Percentiles rank a stretch among this genome's conserved stretches.
These are phyloP conservation scores for Chaetomiaceae sp. DNA, from an alignment of 2,329 filamentous ascomycete genomes.

Conservation along the genomic window DNA sequence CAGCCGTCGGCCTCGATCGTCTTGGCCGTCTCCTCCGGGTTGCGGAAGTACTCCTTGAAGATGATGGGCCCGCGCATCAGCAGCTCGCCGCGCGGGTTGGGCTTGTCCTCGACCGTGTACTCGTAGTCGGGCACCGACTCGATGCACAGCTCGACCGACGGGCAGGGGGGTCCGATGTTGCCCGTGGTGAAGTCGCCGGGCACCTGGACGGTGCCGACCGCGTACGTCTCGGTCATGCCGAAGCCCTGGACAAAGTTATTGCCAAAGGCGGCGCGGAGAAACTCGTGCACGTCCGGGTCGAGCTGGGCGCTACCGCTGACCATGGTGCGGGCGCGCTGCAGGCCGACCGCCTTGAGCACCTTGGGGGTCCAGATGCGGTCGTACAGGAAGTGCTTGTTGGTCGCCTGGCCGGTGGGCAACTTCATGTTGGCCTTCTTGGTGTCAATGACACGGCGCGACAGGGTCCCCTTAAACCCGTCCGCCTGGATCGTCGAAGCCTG, in stretches of 20 bases:
- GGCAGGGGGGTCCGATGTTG: slow-evolving; percentile 72
- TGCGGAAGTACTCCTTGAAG: slow-evolving; percentile 87
- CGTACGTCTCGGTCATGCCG: slow-evolving; percentile 91
- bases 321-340: slow-evolving; percentile 69
- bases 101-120: slow-evolving; percentile 82
- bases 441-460: slow-evolving; percentile 74
- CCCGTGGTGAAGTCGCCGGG: slow-evolving; percentile 68
- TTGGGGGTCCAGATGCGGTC: slow-evolving; percentile 90
- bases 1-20: slow-evolving; percentile 82
- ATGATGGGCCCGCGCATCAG: slow-evolving; percentile 74
- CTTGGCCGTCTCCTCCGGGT: slow-evolving; percentile 80
- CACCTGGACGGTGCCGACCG: slow-evolving; percentile 66
- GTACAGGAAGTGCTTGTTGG: slow-evolving; percentile 72
- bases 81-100: slow-evolving; percentile 84
- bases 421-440: slow-evolving; percentile 78
- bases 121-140: slow-evolving; percentile 91
- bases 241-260: slow-evolving; percentile 83
- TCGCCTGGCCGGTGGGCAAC: slow-evolving; percentile 66
- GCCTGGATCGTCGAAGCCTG: slow-evolving; percentile 74
- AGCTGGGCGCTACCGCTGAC: slow-evolving; percentile 87
- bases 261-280: slow-evolving; percentile 78
- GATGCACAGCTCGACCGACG: slow-evolving; percentile 70
- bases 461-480: slow-evolving; percentile 70
- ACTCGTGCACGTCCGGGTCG: slow-evolving; percentile 81
- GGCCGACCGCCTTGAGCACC: slow-evolving; percentile 74